phyloP scores from a whole-genome alignment of 2,329 filamentous ascomycete species.

The Fusarium sp. region DNA sequence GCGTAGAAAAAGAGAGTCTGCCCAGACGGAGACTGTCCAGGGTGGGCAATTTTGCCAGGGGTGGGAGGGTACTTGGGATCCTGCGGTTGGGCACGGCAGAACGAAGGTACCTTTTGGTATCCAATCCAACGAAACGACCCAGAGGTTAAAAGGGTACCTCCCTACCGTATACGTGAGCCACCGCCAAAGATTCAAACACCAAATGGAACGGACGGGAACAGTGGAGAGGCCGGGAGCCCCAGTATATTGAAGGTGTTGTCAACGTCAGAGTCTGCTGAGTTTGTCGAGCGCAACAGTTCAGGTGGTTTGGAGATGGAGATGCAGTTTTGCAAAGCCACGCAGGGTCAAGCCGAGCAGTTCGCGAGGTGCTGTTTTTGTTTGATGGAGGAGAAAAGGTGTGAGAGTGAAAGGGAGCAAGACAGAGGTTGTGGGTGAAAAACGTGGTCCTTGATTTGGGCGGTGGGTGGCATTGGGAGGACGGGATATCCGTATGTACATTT shows the following conservation, averaged over 20 bases:
- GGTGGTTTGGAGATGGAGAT: neutral
- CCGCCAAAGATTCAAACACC: slow-evolving; percentile 27
- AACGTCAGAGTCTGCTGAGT: slow-evolving; percentile 9
- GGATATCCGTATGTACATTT: slow-evolving; percentile 29
- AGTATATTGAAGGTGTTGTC: slow-evolving; percentile 15
- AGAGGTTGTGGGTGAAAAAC: slow-evolving; percentile 41
- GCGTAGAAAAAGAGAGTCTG: slow-evolving; percentile 36
- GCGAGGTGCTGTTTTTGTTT: slow-evolving; percentile 20
- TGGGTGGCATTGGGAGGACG: slow-evolving; percentile 36
- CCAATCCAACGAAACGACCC: slow-evolving; percentile 28
- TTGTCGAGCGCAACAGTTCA: slow-evolving; percentile 9
- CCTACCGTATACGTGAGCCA: slow-evolving; percentile 37
- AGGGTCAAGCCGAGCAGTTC: slow-evolving; percentile 26
- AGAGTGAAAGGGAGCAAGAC: slow-evolving; percentile 40
- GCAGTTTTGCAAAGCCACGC: neutral
- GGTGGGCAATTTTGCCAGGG: slow-evolving; percentile 35
- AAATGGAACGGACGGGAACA: slow-evolving; percentile 35
- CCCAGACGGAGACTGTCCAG: slow-evolving; percentile 21
- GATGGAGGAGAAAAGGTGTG: slow-evolving; percentile 20
- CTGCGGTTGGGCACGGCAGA: slow-evolving; percentile 17
- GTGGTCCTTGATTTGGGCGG: slow-evolving; percentile 41
- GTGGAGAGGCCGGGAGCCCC: slow-evolving; percentile 34
- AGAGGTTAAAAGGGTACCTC: slow-evolving; percentile 30
- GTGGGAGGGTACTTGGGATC: slow-evolving; percentile 39
- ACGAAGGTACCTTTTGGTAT: slow-evolving; percentile 25